Percentiles rank a stretch among this genome's conserved stretches.
These are phyloP conservation scores for Monosporascus ibericus DNA, from an alignment of 2,329 filamentous ascomycete genomes.

Conservation along the genomic window DNA sequence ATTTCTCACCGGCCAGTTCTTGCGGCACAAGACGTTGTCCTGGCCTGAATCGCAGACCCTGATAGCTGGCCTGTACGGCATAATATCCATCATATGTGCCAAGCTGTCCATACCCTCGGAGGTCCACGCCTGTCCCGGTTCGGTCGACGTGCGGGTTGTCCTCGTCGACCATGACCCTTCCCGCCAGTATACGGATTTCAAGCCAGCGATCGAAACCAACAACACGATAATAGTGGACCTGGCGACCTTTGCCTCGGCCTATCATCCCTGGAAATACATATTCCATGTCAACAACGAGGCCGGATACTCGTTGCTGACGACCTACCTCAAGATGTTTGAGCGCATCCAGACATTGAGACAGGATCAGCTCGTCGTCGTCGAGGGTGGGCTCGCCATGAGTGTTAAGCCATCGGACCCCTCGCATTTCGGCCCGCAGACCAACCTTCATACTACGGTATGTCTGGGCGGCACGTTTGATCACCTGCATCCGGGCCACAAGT, in stretches of 20 bases:
- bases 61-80: constrained; percentile 70
- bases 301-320: constrained; percentile 51
- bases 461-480: constrained; percentile 96
- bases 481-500: constrained; percentile 89
- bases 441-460: constrained; percentile 57
- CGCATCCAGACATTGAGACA: constrained; percentile 40
- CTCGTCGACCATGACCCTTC: constrained; percentile 57
- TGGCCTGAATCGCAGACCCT: constrained; percentile 69
- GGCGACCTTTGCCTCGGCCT: constrained; percentile 43
- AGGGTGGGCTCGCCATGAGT: constrained; percentile 45
- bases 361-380: constrained; percentile 44
- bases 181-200: constrained; percentile 26
- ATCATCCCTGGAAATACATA: constrained; percentile 56
- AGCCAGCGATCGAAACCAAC: constrained; percentile 34
- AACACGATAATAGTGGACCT: constrained; percentile 44
- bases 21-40: constrained; percentile 45
- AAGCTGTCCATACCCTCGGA: constrained; percentile 54
- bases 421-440: constrained; percentile 15
- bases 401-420: constrained; percentile 14
- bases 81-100: constrained; percentile 67
- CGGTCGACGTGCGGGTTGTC: constrained; percentile 70
- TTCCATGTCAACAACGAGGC: constrained; percentile 62
- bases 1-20: constrained; percentile 47
- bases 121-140: constrained; percentile 52
- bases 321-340: constrained; percentile 43